Evolutionary conservation across 140 eudicot genomes (phyloP), one percentile per base, ranked within the genome.

Genomic region (Bidens hawaiensis): DNA sequence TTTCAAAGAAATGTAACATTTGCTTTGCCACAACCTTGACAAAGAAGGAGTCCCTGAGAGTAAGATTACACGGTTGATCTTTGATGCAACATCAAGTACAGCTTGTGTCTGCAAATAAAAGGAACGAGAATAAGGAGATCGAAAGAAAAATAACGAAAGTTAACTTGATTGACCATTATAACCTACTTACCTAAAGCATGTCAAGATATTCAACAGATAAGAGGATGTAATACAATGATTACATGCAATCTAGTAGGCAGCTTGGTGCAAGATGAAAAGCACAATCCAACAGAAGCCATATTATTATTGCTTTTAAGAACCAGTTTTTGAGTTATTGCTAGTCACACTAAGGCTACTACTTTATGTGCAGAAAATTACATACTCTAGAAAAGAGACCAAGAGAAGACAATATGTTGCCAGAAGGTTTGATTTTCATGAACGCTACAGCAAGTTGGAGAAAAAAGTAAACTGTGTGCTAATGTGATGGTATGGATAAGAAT

Each of bases 41-140:
- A 94, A 67, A 72, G 97, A 94, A 42, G 99, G 99, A 43, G 99
- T 94, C 74, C 99, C 97, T 5, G 99, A 85, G 23, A 94, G 80
- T 60, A 94, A 75, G 85, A 94, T 73, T 50, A 89, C 65, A 66
- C 65, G 97, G 54, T 72, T 79, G 73, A 83, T 79, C 78, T 75
- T 79, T 60, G 78, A 48, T 54, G 99, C 88, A 65, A 94, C 76
- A 77, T 83, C 95, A 78, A 94, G 81, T 40, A 88, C 88, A 68
- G 87, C 84, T 70, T 73, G 78, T 60, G 84, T 81, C 99, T 94
- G 88, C 58, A 53, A 72, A 59, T 70, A 47, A 61, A n/a, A 77
- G 12, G 16, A 53, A 62, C 30, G 38, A 78, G 54, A 73, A 62
- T 5, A 17, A 41, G n/a, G n/a, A n/a, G 31, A 47, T 23, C 28